Evolutionary conservation across 1,284 basidiomycete species (phyloP), one percentile per base, ranked within the genome.

Genomic region (Hemileia vastatrix): DNA sequence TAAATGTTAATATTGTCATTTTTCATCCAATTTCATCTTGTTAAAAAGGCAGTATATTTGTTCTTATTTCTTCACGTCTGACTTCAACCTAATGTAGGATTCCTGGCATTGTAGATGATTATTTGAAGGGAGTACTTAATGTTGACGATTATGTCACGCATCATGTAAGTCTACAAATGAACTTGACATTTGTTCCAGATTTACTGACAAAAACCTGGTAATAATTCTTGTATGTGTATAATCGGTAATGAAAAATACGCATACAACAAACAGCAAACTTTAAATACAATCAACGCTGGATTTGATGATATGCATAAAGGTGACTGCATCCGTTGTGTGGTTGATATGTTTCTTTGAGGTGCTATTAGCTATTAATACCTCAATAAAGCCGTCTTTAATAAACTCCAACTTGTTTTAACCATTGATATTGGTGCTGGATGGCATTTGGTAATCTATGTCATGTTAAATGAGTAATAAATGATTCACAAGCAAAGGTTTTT

Each of bases 101-200:
- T 50, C 61, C 61, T 23, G 59, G 63, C 6, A 51, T 63, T 45
- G 61, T 63, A 13, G 61, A 63, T 31, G 61, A 63, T 19, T 76
- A 76, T 63, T 57, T 76, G 57, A 65, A 70, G 27, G 71, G 71
- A 32, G 63, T 70, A 8, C 72, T 75, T 57, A 67, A 67, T 63
- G 68, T 75, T 53, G 74, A 75, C 62, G 71, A 72, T 33, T 76
- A 75, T 66, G 70, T 76, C 19, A 76, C 74, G 4, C 75, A 76
- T 67, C 65, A 64, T 18, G 67, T 68, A n/a, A 63, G 61, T 63
- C 24, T 55, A 15, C 50, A 6, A 23, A 24, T 49, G n/a, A n/a
- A n/a, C n/a, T 4, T 55, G 31, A 54, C 6, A 50, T 27, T 6
- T 21, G 6, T 11, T 50, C 21, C 15, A 21, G 4, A 18, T 27